phyloP scores from a whole-genome alignment of 768 basidiomycete genomes.

The Suillus luteus region DNA sequence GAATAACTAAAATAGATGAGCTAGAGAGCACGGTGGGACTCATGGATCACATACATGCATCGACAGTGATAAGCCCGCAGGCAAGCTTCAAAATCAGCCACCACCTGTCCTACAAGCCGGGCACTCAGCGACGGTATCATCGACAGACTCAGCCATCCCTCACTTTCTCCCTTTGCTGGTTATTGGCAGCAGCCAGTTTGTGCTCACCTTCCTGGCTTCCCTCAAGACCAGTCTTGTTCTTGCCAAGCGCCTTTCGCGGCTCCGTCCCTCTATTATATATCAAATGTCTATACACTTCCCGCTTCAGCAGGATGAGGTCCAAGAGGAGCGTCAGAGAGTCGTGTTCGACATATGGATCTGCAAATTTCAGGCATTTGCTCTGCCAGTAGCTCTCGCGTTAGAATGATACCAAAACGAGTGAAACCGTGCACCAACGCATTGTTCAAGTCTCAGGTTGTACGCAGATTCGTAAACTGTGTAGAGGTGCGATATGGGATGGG shows the following conservation, averaged over 20 bases:
- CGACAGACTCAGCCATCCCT: neutral
- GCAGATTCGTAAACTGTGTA: slow-evolving; percentile 83
- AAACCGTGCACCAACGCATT: slow-evolving; percentile 61
- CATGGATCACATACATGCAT: slow-evolving; percentile 61
- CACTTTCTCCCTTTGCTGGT: slow-evolving; percentile 31
- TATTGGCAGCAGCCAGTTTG: neutral
- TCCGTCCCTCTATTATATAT: slow-evolving; percentile 77
- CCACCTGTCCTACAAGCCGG: slow-evolving; percentile 53
- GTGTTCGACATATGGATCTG: slow-evolving; percentile 87
- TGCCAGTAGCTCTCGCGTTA: slow-evolving; percentile 26
- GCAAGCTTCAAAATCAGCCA: slow-evolving; percentile 61
- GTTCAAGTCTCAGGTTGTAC: slow-evolving; percentile 78
- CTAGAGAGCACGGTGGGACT: slow-evolving; percentile 10
- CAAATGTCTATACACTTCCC: slow-evolving; percentile 79
- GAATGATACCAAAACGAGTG: slow-evolving; percentile 12
- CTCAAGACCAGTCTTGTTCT: slow-evolving; percentile 5
- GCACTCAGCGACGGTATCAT: slow-evolving; percentile 8
- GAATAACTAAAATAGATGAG: slow-evolving; percentile 54
- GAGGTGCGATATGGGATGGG: slow-evolving; percentile 60
- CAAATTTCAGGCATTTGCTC: slow-evolving; percentile 65
- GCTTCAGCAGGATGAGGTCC: slow-evolving; percentile 80
- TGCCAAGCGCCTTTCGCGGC: slow-evolving; percentile 48
- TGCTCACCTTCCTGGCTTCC: neutral
- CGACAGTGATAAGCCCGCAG: slow-evolving; percentile 56
- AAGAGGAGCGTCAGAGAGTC: slow-evolving; percentile 71